Evolutionary conservation across 164 flowering plant genomes (phyloP), one percentile per base, ranked within the genome.

Genomic region (Protea cynaroides): DNA sequence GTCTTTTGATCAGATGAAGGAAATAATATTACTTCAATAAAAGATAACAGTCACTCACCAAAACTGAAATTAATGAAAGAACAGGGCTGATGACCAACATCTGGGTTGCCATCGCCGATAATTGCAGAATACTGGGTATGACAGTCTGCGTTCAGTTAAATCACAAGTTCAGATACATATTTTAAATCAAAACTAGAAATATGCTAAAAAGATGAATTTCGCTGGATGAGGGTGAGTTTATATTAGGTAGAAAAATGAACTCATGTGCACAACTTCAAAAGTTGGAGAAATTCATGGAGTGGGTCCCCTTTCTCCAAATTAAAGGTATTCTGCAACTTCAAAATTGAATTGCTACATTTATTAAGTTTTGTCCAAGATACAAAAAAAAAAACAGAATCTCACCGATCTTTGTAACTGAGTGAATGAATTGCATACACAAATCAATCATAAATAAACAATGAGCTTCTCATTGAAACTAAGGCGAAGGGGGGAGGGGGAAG

Each of bases 61-160:
- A 53, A 8, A 82, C 87, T 57, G 94, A 82, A 29, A 85, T 63
- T 66, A 81, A 54, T 1, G 92, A 84, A 58, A 95, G 90, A 56
- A 67, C 52, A 50, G 97, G 97, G 75, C 96, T 95, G 67, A 87
- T 74, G 65, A 61, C 72, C 67, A 92, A 38, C 97, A 95, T 92
- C 74, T 90, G 96, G 34, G 79, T 75, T 25, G 80, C 89, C 97
- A 92, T 86, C 49, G 92, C 94, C 34, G 75, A 70, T 71, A 95
- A 68, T 77, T 95, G 97, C 74, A 95, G 77, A 8, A 76, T 58
- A 75, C 86, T 80, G 21, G 97, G 99, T 25, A 92, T 84, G 23
- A 82, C 75, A 1, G 92, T 77, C 77, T 76, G 57, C 73, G 63
- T 53, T 25, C 46, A 61, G 57, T 63, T 29, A 29, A 29, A 29